Percentiles rank a stretch among this genome's conserved stretches.
Conservation (phyloP, 163 green algal genomes). For the Volvox carteri region DNA sequence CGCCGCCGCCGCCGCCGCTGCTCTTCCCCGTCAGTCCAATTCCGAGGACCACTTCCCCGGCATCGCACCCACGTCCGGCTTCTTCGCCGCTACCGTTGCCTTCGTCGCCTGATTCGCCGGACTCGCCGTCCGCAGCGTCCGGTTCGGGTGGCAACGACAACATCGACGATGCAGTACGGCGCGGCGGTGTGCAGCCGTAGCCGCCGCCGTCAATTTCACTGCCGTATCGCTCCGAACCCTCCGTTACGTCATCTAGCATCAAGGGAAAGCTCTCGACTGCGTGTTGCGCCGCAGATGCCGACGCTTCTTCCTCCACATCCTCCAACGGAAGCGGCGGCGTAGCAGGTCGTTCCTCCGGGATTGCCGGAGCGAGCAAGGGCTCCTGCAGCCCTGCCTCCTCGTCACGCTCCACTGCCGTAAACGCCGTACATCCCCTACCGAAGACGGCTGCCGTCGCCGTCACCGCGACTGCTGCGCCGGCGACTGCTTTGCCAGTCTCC, state of each 20-base stretch:
- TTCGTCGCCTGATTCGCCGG: neutral
- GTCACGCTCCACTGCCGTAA: conserved; percentile 11
- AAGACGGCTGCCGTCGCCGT: too few relatives aligned
- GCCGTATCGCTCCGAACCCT: neutral
- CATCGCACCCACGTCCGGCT: too few relatives aligned
- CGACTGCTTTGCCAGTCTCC: neutral
- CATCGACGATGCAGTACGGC: neutral
- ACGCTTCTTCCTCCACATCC: neutral
- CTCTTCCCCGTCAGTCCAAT: neutral
- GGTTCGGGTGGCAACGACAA: neutral
- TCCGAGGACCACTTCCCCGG: too few relatives aligned
- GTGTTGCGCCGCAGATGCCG: neutral
- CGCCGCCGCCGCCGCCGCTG: neutral
- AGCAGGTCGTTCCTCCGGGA: too few relatives aligned
- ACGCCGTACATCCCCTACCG: too few relatives aligned
- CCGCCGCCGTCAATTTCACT: neutral
- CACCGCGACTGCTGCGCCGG: neutral
- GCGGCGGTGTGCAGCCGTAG: neutral
- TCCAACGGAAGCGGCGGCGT: neutral
- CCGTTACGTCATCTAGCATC: neutral
- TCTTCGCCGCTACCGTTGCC: neutral
- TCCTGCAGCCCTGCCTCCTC: conserved; percentile 17
- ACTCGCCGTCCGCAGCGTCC: neutral
- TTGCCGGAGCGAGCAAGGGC: neutral
- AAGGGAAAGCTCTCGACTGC: conserved; percentile 6